Percentiles rank a stretch among this genome's conserved stretches.
Evolutionary conservation across 2,329 filamentous ascomycete genomes (phyloP).

Genomic region (Simplicillium sp.): DNA sequence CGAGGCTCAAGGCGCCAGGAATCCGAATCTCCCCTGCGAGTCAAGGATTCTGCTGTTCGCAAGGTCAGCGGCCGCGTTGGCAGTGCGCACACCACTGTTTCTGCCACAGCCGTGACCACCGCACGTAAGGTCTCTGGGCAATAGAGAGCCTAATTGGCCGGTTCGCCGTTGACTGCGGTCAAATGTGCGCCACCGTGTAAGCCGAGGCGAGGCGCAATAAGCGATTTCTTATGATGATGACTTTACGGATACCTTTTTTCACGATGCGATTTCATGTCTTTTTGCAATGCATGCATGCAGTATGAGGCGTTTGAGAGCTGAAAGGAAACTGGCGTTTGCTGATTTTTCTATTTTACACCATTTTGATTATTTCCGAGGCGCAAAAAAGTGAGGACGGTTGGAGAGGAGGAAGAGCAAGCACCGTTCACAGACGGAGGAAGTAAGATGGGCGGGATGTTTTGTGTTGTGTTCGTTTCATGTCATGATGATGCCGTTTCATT

Average conservation of each 20-base stretch:
- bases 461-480: not conserved
- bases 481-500: not conserved
- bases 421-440: too few relatives aligned
- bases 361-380: conserved; percentile 3
- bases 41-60: conserved; percentile 44
- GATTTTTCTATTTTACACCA: too few relatives aligned
- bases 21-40: conserved; percentile 36
- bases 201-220: too few relatives aligned
- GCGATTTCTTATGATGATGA: conserved; percentile 27
- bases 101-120: conserved; percentile 31
- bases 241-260: conserved; percentile 16
- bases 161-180: too few relatives aligned
- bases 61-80: conserved; percentile 59
- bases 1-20: conserved; percentile 48
- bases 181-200: too few relatives aligned
- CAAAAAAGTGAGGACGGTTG: too few relatives aligned
- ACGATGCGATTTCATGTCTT: conserved; percentile 29
- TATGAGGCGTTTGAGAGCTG: too few relatives aligned
- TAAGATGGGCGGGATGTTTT: not conserved
- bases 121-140: conserved; percentile 44
- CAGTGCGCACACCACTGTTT: conserved; percentile 38
- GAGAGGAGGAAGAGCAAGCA: too few relatives aligned
- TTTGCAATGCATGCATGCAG: conserved; percentile 24
- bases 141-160: conserved; percentile 14
- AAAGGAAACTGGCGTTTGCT: conserved; percentile 22